A percentile compares a stretch with the other conserved stretches of the same genome.
Conservation (phyloP, 805 yeast species). For the Barnettozyma wickerhamii region DNA sequence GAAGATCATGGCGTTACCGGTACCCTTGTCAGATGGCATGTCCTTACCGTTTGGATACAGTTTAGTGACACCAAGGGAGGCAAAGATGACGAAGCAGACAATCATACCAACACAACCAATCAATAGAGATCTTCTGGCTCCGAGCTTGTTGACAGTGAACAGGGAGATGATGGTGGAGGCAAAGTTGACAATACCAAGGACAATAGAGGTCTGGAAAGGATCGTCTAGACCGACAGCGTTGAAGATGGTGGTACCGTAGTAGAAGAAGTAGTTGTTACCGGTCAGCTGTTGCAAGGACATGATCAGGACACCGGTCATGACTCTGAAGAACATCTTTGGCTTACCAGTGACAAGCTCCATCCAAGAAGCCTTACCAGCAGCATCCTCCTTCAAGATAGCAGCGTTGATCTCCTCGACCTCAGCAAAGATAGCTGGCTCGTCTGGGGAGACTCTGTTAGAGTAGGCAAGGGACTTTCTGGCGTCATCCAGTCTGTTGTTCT, state of each 20-base stretch:
- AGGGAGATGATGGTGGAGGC: slow-evolving; percentile 50
- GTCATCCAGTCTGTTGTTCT: slow-evolving; percentile 50
- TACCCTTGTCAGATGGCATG: slow-evolving; percentile 45
- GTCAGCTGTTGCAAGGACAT: slow-evolving; percentile 67
- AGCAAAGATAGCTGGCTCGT: slow-evolving; percentile 49
- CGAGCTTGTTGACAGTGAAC: slow-evolving; percentile 48
- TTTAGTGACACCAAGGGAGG: slow-evolving; percentile 56
- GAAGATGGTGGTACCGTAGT: slow-evolving; percentile 61
- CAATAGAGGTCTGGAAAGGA: slow-evolving; percentile 53
- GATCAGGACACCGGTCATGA: slow-evolving; percentile 47
- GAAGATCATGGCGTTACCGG: slow-evolving; percentile 69
- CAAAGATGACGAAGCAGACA: slow-evolving; percentile 43
- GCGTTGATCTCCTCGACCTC: slow-evolving; percentile 57
- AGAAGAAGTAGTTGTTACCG: slow-evolving; percentile 65
- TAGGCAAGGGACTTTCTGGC: slow-evolving; percentile 56
- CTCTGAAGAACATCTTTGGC: slow-evolving; percentile 50
- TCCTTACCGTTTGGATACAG: slow-evolving; percentile 39
- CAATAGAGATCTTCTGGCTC: slow-evolving; percentile 46
- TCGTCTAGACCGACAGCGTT: slow-evolving; percentile 55
- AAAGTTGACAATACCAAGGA: slow-evolving; percentile 57
- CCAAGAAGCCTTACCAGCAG: slow-evolving; percentile 67
- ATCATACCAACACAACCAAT: slow-evolving; percentile 48
- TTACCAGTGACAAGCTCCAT: slow-evolving; percentile 60
- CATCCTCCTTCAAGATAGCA: slow-evolving; percentile 54
- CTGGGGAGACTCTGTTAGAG: slow-evolving; percentile 51